These are phyloP conservation scores for Aspergillus fischeri DNA, from an alignment of 2,329 filamentous ascomycete genomes.

Conservation along the genomic window DNA sequence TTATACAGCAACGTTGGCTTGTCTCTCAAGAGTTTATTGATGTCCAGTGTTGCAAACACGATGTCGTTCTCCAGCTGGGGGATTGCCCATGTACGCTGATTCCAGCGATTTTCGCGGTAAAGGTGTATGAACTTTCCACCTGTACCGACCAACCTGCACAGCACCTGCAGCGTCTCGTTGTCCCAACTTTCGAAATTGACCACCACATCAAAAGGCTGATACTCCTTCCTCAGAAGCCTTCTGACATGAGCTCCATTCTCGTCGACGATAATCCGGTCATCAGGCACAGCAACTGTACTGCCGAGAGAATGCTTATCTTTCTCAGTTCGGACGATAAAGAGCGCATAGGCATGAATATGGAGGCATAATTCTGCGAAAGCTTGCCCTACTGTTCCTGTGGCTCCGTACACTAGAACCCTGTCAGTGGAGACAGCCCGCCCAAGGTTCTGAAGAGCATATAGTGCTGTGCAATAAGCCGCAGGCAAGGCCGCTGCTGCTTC, in stretches of 20 bases:
- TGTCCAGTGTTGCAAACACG: conserved; percentile 13
- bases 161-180: neutral
- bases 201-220: conserved; percentile 12
- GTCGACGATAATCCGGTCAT: conserved; percentile 10
- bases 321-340: conserved; percentile 11
- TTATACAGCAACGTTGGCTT: conserved; percentile 1
- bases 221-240: conserved; percentile 2
- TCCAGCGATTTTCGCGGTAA: neutral
- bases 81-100: neutral
- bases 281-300: conserved; percentile 6
- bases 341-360: conserved; percentile 2
- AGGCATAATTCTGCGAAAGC: conserved; percentile 19
- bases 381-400: conserved; percentile 18
- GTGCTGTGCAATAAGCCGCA: conserved; percentile 19
- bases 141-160: conserved; percentile 19
- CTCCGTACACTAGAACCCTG: conserved; percentile 28
- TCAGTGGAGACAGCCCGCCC: conserved; percentile 15
- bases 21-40: conserved; percentile 9
- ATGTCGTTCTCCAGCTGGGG: conserved; percentile 4
- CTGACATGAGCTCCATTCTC: conserved; percentile 3
- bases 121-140: conserved; percentile 32
- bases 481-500: conserved; percentile 21
- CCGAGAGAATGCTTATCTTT: neutral
- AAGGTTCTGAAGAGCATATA: conserved; percentile 16
- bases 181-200: conserved; percentile 7